These are phyloP conservation scores for Trypanosoma avium DNA, from an alignment of 208 protist genomes.

Conservation along the genomic window DNA sequence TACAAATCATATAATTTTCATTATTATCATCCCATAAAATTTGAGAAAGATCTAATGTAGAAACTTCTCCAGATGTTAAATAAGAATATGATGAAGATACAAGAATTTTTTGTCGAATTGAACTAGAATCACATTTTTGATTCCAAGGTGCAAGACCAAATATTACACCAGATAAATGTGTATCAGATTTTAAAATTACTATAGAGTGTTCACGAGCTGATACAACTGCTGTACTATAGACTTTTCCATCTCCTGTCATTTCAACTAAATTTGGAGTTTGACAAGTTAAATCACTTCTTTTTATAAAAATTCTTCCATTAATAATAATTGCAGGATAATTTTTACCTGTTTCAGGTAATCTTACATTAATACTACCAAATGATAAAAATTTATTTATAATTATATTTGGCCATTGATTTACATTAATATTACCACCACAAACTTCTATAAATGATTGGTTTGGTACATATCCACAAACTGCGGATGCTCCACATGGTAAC, in stretches of 20 bases:
- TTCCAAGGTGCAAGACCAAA: slow-evolving; percentile 53
- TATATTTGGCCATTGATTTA: slow-evolving; percentile 2
- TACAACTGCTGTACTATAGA: slow-evolving; percentile 27
- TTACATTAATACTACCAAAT: slow-evolving; percentile 9
- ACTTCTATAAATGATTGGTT: slow-evolving; percentile 8
- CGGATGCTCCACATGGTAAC: slow-evolving; percentile 11
- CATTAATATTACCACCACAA: not conserved
- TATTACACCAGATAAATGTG: slow-evolving; percentile 35
- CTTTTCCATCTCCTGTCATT: not conserved
- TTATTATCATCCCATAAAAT: slow-evolving; percentile 32
- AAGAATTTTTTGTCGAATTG: slow-evolving; percentile 11
- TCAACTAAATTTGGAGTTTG: not conserved
- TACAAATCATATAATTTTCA: slow-evolving; percentile 48
- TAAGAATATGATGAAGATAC: slow-evolving; percentile 20
- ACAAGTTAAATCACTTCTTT: not conserved
- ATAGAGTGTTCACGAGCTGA: slow-evolving; percentile 39
- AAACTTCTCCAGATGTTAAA: slow-evolving; percentile 31
- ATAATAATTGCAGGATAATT: slow-evolving; percentile 4
- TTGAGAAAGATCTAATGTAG: slow-evolving; percentile 36
- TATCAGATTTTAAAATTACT: slow-evolving; percentile 25
- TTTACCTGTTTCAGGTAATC: not conserved
- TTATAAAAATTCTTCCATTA: slow-evolving; percentile 3
- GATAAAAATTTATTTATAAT: slow-evolving; percentile 5
- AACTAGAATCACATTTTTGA: slow-evolving; percentile 22
- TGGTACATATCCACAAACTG: slow-evolving; percentile 11